Base-by-base conservation (phyloP, 805 yeast species). In the Pichia californica region DNA sequence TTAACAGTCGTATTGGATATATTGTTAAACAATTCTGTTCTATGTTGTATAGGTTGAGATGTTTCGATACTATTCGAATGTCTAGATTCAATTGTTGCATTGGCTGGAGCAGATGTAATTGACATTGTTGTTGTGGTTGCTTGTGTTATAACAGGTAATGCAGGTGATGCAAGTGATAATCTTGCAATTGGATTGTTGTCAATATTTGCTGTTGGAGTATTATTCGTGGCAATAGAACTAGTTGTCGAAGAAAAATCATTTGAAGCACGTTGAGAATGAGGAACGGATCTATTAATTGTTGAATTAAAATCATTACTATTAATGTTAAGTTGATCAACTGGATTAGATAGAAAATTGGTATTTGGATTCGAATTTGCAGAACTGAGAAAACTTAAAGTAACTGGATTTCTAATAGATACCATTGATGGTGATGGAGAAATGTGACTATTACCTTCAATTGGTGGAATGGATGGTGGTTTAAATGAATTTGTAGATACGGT, bases 81-180 rank as follows among this genome's bases (percentile, higher is more conserved):
- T 25, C 41, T 37, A 14, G 30, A 14, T 1, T 47, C 41, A 18
- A 31, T 30, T 8, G 5, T 14, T 4, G 44, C 15, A 30, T 13
- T 16, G 4, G 40, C 20, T n/a, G n/a, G n/a, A 11, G 25, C 40
- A 18, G 36, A 36, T 18, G 41, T 32, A 2, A 31, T 50, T 8
- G 63, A 49, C 15, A 55, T 51, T 1, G 58, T 52, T 0, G 64
- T 61, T 2, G 67, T 63, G 1, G 67, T 63, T 14, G 67, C 63
- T 33, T 59, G 64, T 2, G 67, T 62, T 2, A 63, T 61, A 7
- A 62, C 61, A 13, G 67, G 67, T 26, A 63, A 44, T 1, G 67
- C 67, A 13, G 66, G 64, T 1, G 63, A 51, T 1, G 64, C 64
- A 8, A 60, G 41, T 25, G 61, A 51, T 19, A 63, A 50, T 40